A percentile compares a stretch with the other conserved stretches of the same genome.
Conservation (phyloP, 192 early-diverging fungal species). For the Mortierella alpina region DNA sequence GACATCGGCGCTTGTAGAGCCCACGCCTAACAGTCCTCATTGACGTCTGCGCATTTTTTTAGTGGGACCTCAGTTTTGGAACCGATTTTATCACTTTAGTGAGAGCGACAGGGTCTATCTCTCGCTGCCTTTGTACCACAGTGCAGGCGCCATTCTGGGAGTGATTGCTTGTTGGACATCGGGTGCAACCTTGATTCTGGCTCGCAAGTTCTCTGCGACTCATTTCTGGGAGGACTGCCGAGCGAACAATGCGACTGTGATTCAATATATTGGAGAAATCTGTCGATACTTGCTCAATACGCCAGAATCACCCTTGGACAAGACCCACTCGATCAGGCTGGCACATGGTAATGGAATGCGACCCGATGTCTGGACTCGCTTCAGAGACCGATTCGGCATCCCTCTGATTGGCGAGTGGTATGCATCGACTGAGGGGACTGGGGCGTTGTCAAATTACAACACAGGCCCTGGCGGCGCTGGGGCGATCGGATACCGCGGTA, state of each 20-base stretch:
- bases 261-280: constrained; percentile 77
- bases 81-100: constrained; percentile 25
- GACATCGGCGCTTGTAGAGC: not conserved
- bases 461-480: constrained; percentile 64
- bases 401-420: constrained; percentile 73
- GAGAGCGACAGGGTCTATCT: constrained; percentile 66
- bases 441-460: constrained; percentile 58
- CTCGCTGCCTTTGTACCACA: constrained; percentile 75
- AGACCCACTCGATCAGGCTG: constrained; percentile 63
- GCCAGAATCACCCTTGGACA: constrained; percentile 63
- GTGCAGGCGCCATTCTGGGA: constrained; percentile 53
- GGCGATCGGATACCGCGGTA: constrained; percentile 67
- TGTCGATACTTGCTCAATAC: constrained; percentile 70
- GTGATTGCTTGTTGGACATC: constrained; percentile 22
- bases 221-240: constrained; percentile 65
- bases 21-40: not conserved
- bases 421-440: constrained; percentile 73
- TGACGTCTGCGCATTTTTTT: not conserved
- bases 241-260: constrained; percentile 54
- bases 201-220: constrained; percentile 66
- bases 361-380: constrained; percentile 75
- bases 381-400: constrained; percentile 71
- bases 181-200: constrained; percentile 64
- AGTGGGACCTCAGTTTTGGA: constrained; percentile 27
- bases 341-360: constrained; percentile 78